Evolutionary conservation across 2,329 filamentous ascomycete species (phyloP).

Genomic region (Fusarium napiforme): DNA sequence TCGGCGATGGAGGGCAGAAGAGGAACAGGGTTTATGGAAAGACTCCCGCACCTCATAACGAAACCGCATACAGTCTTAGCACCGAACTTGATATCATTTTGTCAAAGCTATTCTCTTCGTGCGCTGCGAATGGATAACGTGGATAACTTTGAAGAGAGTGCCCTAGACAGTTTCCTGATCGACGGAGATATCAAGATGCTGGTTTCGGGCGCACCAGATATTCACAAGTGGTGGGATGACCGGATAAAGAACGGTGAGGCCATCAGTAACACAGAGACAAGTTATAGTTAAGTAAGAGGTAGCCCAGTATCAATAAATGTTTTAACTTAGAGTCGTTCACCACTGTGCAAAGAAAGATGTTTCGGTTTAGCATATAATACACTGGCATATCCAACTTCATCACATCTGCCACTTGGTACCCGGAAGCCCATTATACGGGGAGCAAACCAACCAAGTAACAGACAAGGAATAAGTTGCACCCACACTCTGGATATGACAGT

Average conservation of each 20-base stretch:
- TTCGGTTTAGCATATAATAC: no score
- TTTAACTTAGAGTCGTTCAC: no score
- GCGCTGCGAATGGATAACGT: neutral
- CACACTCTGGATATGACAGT: accelerated
- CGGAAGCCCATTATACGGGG: accelerated
- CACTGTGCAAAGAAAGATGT: no score
- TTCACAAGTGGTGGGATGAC: neutral
- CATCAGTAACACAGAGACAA: accelerated
- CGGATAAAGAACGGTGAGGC: neutral
- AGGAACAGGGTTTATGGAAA: neutral
- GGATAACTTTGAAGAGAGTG: neutral
- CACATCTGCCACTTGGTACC: no score
- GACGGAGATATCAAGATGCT: neutral
- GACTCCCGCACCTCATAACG: neutral
- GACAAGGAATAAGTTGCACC: accelerated
- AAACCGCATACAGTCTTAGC: neutral
- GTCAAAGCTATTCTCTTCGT: neutral
- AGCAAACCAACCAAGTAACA: accelerated
- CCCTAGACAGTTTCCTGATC: neutral
- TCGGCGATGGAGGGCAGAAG: neutral
- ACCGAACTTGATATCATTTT: neutral
- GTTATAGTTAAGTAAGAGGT: accelerated
- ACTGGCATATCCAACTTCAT: no score
- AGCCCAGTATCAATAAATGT: no score
- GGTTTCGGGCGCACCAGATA: neutral